Evolutionary conservation across 306 rosid genomes (phyloP), one percentile per base, ranked within the genome.

Genomic region (Herpetospermum pedunculosum): DNA sequence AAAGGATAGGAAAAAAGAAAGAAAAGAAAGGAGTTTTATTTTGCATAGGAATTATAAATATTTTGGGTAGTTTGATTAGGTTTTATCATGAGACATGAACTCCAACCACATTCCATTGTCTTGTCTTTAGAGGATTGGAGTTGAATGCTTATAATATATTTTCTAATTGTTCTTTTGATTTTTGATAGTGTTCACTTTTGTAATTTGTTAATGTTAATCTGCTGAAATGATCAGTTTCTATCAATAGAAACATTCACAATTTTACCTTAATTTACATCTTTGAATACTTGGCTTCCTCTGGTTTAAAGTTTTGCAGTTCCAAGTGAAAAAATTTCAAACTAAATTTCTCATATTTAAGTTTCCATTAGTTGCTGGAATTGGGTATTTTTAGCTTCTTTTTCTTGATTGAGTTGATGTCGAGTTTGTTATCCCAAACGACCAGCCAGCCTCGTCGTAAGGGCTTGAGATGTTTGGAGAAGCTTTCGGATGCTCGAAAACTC

Each of bases 31-130:
- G 44, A 67, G 52, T 46, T 71, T 49, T 29, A 47, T 46, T 71
- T 49, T 48, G 75, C 60, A 46, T 5, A 71, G 57, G 46, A 16
- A 49, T 71, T 37, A 48, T 28, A 71, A 71, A n/a, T 71, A 48
- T 67, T 14, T 38, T 62, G 52, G 18, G 19, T 58, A 46, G 73
- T 68, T 68, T 43, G 52, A 62, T 58, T 58, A 14, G 40, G 65
- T 34, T 44, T 62, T 34, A 34, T 62, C 5, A 65, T 65, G 50
- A 65, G 72, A 25, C 5, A 5, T 65, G 52, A 65, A 58, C 67
- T 58, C 40, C 65, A 67, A 67, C 13, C 26, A 35, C 13, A 23
- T 25, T 43, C 34, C 48, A n/a, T 64, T n/a, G 8, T 19, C 71
- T 63, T 18, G 16, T 64, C 71, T 64, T 57, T 62, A 30, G 69